A percentile compares a stretch with the other conserved stretches of the same genome.
These are phyloP conservation scores for Mucor indicus DNA, from an alignment of 371 early-diverging fungal species.

Conservation along the genomic window DNA sequence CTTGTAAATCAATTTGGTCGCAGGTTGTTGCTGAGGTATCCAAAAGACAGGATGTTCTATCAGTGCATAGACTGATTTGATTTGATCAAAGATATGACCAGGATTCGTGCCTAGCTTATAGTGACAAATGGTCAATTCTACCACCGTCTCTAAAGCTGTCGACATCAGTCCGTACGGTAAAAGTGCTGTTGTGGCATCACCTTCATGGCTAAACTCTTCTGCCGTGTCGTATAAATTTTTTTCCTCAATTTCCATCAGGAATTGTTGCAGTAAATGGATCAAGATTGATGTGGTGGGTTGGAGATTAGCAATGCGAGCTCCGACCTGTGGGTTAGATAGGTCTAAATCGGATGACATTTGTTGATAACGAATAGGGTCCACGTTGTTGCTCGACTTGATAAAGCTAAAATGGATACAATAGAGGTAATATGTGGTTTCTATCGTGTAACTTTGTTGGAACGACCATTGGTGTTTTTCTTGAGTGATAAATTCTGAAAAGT, in stretches of 20 bases:
- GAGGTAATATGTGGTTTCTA: slow-evolving; percentile 19
- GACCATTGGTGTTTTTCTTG: slow-evolving; percentile 40
- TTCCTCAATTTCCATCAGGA: not conserved
- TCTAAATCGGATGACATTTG: not conserved
- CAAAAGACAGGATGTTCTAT: not conserved
- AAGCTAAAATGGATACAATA: slow-evolving; percentile 29
- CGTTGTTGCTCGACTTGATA: slow-evolving; percentile 2
- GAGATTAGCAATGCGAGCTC: not conserved
- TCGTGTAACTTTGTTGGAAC: slow-evolving; percentile 16
- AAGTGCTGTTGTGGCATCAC: not conserved
- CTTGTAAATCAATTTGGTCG: not conserved
- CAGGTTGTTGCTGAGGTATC: not conserved
- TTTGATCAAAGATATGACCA: not conserved
- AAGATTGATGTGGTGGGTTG: not conserved
- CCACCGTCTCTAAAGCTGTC: not conserved
- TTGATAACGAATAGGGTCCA: not conserved
- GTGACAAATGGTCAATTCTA: not conserved
- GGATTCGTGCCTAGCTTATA: not conserved
- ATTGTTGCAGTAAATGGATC: not conserved
- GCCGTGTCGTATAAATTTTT: not conserved
- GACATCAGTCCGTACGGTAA: slow-evolving; percentile 4
- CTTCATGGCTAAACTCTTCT: not conserved
- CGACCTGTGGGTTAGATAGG: not conserved
- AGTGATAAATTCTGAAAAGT: slow-evolving; percentile 42
- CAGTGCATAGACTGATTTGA: not conserved